These are phyloP conservation scores for Periconia sp. DNA, from an alignment of 2,329 filamentous ascomycete species.

Conservation along the genomic window DNA sequence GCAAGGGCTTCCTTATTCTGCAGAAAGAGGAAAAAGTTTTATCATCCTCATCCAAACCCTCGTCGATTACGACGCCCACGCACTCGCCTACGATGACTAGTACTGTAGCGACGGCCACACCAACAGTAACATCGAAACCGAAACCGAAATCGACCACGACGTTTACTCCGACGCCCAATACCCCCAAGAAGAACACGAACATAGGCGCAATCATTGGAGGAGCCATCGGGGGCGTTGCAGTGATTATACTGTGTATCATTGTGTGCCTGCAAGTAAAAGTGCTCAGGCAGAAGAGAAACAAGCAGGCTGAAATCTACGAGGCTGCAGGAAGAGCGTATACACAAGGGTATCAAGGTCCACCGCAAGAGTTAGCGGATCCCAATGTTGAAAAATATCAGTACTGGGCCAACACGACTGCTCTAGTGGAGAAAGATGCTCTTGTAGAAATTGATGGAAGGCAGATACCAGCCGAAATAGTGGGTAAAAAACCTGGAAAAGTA, in stretches of 20 bases:
- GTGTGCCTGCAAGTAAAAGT: not conserved
- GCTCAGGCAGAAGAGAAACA: not conserved
- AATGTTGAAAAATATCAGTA: not conserved
- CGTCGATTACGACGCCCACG: not conserved
- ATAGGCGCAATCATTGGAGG: slow-evolving; percentile 2
- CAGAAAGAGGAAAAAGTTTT: no score
- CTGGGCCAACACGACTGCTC: not conserved
- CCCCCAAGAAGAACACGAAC: not conserved
- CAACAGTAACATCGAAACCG: not conserved
- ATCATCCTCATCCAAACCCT: not conserved
- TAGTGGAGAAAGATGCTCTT: not conserved
- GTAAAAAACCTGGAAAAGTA: no score
- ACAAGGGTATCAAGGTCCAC: not conserved
- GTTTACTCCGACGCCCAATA: not conserved
- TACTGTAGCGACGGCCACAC: not conserved
- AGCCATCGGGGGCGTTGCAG: not conserved
- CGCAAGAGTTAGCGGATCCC: not conserved
- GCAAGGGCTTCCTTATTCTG: not conserved
- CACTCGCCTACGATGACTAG: not conserved
- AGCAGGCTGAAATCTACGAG: not conserved
- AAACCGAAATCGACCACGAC: no score
- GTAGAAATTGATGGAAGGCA: not conserved
- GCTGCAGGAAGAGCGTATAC: not conserved
- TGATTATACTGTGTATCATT: not conserved
- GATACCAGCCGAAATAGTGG: no score